These are phyloP conservation scores for Comarum palustre DNA, from an alignment of 306 rosid genomes.

Conservation along the genomic window DNA sequence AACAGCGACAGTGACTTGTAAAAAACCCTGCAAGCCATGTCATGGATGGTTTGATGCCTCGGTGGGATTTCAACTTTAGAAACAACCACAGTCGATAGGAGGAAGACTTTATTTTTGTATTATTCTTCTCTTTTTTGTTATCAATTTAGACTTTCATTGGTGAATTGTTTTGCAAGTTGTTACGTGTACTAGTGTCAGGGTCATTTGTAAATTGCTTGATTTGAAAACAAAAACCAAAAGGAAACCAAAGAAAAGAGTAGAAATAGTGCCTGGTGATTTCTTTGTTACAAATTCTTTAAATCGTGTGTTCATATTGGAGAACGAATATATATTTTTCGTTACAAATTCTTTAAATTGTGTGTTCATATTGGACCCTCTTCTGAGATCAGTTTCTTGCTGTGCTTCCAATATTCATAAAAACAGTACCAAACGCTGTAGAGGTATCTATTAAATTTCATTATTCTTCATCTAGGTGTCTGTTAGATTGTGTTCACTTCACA, in stretches of 20 bases:
- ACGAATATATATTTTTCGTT: constrained; percentile 8
- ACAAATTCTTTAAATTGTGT: neutral
- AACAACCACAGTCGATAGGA: constrained; percentile 52
- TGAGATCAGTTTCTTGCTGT: no score
- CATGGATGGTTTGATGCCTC: constrained; percentile 70
- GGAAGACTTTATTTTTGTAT: constrained; percentile 2
- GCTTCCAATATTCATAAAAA: no score
- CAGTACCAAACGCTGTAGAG: no score
- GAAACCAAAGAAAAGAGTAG: constrained; percentile 6
- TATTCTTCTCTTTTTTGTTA: neutral
- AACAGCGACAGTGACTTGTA: constrained; percentile 64
- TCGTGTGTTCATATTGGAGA: neutral
- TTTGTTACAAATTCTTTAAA: neutral
- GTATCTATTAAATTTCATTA: no score
- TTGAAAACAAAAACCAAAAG: constrained; percentile 17
- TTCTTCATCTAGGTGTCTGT: no score
- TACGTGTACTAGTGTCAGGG: constrained; percentile 28
- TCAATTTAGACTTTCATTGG: constrained; percentile 17
- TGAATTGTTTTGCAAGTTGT: constrained; percentile 45
- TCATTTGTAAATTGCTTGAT: constrained; percentile 38
- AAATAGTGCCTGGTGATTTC: constrained; percentile 14
- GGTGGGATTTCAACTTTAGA: constrained; percentile 87
- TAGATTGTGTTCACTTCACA: no score
- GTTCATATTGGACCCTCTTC: neutral
- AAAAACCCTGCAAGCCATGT: constrained; percentile 65